phyloP scores from a whole-genome alignment of 1,284 basidiomycete species.

The Cystobasidium slooffiae region DNA sequence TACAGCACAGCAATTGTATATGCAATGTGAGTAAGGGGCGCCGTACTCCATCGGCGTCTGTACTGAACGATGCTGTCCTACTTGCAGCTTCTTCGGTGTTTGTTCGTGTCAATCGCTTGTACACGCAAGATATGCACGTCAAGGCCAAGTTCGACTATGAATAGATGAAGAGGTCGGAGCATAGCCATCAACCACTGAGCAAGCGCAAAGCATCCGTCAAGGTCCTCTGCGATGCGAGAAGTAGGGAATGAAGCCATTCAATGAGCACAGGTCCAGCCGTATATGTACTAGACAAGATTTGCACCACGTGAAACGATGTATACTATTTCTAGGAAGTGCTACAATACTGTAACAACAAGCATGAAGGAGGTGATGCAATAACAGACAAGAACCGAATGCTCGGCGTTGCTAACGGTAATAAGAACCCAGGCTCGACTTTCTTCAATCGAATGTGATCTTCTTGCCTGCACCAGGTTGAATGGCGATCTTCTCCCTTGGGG shows the following conservation, averaged over 20 bases:
- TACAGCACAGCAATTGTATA: conserved; percentile 38
- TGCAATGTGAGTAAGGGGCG: conserved; percentile 21
- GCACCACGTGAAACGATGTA: background rate
- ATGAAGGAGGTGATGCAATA: background rate
- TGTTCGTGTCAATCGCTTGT: conserved; percentile 40
- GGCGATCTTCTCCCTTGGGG: conserved; percentile 79
- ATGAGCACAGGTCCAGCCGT: background rate
- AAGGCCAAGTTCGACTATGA: conserved; percentile 41
- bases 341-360: conserved; percentile 24
- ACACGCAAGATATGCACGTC: conserved; percentile 36
- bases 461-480: conserved; percentile 80
- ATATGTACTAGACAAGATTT: background rate
- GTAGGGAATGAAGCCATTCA: background rate
- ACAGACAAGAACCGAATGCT: background rate
- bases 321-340: background rate
- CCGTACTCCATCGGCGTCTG: background rate
- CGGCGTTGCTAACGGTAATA: background rate
- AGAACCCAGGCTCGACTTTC: no score
- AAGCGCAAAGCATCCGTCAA: background rate
- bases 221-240: background rate
- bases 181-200: background rate
- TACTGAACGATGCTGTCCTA: background rate
- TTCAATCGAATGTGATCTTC: conserved; percentile 73
- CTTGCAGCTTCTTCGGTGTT: conserved; percentile 42
- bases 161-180: background rate